These are phyloP conservation scores for Blastobotrys raffinosifermentans DNA, from an alignment of 1,139 yeast species.

Conservation along the genomic window DNA sequence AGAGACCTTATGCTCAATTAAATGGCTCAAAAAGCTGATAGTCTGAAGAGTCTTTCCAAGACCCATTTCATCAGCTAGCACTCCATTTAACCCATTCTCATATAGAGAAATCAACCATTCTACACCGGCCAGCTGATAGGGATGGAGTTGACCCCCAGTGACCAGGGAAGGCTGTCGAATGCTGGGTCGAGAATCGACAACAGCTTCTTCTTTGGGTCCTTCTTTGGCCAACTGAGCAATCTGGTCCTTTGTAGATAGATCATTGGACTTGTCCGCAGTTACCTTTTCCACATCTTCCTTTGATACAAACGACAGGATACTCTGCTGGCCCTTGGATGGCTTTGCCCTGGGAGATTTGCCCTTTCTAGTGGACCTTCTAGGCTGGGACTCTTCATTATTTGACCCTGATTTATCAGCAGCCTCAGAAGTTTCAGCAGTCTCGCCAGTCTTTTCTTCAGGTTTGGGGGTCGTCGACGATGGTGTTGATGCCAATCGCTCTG, in stretches of 20 bases:
- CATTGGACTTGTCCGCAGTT: not conserved
- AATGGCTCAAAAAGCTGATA: constrained; percentile 66
- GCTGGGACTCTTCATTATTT: too few relatives aligned
- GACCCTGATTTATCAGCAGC: too few relatives aligned
- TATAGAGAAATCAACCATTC: constrained; percentile 85
- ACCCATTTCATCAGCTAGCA: constrained; percentile 96
- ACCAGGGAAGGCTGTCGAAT: constrained; percentile 58
- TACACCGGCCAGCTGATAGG: constrained; percentile 82
- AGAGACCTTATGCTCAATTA: constrained; percentile 68
- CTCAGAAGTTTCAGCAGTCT: not conserved
- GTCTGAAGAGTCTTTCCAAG: constrained; percentile 92
- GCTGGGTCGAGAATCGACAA: not conserved
- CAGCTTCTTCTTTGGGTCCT: not conserved
- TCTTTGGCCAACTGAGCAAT: not conserved
- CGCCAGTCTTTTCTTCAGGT: constrained; percentile 1
- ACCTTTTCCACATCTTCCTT: not conserved
- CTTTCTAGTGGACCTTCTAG: too few relatives aligned
- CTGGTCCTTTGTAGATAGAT: not conserved
- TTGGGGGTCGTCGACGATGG: constrained; percentile 20
- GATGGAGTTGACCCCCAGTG: constrained; percentile 64
- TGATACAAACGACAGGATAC: not conserved
- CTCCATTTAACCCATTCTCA: constrained; percentile 92
- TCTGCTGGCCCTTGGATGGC: constrained; percentile 1
- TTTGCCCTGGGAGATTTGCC: too few relatives aligned
- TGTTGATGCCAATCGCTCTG: constrained; percentile 52